phyloP scores from a whole-genome alignment of 495 filamentous ascomycete species.

The Apiosordaria backusii region DNA sequence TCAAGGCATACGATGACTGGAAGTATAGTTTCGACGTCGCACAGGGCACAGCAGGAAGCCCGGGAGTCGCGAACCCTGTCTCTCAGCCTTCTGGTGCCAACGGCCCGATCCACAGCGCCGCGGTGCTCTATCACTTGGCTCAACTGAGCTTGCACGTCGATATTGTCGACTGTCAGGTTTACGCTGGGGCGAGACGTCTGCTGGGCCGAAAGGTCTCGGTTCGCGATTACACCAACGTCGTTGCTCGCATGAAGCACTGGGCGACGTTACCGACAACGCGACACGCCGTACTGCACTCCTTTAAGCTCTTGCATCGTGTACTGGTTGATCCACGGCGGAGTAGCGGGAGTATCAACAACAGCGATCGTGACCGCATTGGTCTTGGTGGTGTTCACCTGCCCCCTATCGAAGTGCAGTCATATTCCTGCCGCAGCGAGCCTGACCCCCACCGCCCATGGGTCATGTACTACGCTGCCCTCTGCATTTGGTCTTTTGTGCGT shows the following conservation, averaged over 20 bases:
- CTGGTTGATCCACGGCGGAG: constrained; percentile 53
- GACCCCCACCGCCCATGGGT: constrained; percentile 95
- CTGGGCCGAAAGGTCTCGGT: constrained; percentile 81
- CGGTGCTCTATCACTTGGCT: constrained; percentile 85
- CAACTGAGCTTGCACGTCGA: constrained; percentile 96
- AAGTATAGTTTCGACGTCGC: constrained; percentile 84
- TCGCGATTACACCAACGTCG: constrained; percentile 72
- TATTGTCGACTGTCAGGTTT: constrained; percentile 92
- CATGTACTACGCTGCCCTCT: constrained; percentile 85
- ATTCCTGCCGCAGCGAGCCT: constrained; percentile 80
- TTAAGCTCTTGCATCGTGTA: constrained; percentile 78
- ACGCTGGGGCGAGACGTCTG: constrained; percentile 75
- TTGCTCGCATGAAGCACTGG: constrained; percentile 80
- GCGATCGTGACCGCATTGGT: constrained; percentile 30
- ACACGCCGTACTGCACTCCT: constrained; percentile 87
- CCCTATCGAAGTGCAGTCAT: constrained; percentile 42
- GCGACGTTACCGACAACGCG: constrained; percentile 77
- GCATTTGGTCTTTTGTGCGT: constrained; percentile 90
- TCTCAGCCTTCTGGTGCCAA: constrained; percentile 53
- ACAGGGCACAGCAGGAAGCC: constrained; percentile 46
- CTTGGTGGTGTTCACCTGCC: constrained; percentile 26
- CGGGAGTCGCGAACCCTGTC: constrained; percentile 34
- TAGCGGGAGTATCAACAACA: constrained; percentile 20
- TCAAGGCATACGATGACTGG: constrained; percentile 91
- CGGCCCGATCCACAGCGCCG: constrained; percentile 76